These are phyloP conservation scores for Cordyceps tenuipes DNA, from an alignment of 2,329 filamentous ascomycete species.

Conservation along the genomic window DNA sequence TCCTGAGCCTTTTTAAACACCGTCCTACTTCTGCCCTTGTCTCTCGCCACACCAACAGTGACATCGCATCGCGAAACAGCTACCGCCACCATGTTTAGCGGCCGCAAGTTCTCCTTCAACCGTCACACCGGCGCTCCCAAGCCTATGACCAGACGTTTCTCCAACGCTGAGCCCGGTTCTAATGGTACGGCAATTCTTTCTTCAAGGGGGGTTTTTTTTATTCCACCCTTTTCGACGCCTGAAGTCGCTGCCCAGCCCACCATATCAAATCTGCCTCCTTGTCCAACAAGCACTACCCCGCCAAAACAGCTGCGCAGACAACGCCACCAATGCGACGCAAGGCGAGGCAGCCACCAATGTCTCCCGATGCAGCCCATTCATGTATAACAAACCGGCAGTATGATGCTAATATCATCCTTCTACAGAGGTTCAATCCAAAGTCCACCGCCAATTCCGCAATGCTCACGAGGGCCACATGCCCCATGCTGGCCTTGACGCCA, in stretches of 20 bases:
- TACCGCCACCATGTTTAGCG: constrained; percentile 35
- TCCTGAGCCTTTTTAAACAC: neutral
- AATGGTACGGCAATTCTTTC: constrained; percentile 38
- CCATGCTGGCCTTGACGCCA: constrained; percentile 84
- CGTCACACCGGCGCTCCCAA: constrained; percentile 55
- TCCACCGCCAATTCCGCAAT: constrained; percentile 81
- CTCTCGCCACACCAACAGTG: neutral
- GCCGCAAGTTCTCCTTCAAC: constrained; percentile 60
- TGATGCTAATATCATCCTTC: neutral
- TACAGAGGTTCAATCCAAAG: constrained; percentile 70
- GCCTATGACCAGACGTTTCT: constrained; percentile 46
- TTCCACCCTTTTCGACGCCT: constrained; percentile 5
- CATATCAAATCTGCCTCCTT: neutral
- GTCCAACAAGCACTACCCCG: neutral
- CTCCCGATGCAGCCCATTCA: neutral
- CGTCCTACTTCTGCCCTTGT: neutral
- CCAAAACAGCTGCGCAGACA: neutral
- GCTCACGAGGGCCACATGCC: constrained; percentile 86
- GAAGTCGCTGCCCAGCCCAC: neutral
- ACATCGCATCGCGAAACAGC: neutral
- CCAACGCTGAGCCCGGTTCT: constrained; percentile 45
- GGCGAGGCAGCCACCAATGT: neutral
- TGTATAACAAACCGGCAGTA: neutral
- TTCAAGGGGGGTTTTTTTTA: neutral
- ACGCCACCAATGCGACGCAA: neutral